Evolutionary conservation across 129 eudicot genomes (phyloP), one percentile per base, ranked within the genome.

Genomic region (Saussurea involucrata): DNA sequence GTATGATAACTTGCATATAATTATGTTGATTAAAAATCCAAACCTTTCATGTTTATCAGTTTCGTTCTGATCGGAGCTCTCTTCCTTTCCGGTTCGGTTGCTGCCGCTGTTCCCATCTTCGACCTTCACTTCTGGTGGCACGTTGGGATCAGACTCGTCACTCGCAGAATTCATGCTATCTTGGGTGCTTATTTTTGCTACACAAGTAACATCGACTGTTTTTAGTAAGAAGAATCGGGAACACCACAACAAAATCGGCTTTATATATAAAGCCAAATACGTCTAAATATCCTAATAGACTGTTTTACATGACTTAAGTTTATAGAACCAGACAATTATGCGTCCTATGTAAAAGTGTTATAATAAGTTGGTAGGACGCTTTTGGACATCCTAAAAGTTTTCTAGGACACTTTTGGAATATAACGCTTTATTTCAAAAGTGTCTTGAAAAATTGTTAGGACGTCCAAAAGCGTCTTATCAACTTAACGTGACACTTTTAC

Each of bases 41-140:
- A 88, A 94, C 98, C 96, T 89, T 79, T 88, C 93, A 28, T 74
- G 81, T 64, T 80, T 78, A 55, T 71, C 77, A 25, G 84, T 68
- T 34, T 83, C 84, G 27, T 65, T 85, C 63, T 18, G 63, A 68
- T 79, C 81, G 24, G 76, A 65, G 15, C 25, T 49, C 32, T 75
- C 84, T 57, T 71, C 83, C 79, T 84, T 75, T 37, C 24, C 63
- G 12, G 12, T 29, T 77, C 44, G 75, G 24, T 74, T 57, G 17
- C 71, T 81, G 37, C 65, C 65, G 44, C 44, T 53, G 32, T 70
- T 69, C 61, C 60, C 33, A 20, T 63, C 25, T 29, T 79, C 82
- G 63, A 83, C 86, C 53, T 85, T 79, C 2, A 42, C 57, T 74
- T 84, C 96, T 29, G 65, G 80, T 25, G 80, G 68, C 64, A 75